Evolutionary conservation across 1,284 basidiomycete species (phyloP).

Genomic region (Melanopsichium pennsylvanicum): DNA sequence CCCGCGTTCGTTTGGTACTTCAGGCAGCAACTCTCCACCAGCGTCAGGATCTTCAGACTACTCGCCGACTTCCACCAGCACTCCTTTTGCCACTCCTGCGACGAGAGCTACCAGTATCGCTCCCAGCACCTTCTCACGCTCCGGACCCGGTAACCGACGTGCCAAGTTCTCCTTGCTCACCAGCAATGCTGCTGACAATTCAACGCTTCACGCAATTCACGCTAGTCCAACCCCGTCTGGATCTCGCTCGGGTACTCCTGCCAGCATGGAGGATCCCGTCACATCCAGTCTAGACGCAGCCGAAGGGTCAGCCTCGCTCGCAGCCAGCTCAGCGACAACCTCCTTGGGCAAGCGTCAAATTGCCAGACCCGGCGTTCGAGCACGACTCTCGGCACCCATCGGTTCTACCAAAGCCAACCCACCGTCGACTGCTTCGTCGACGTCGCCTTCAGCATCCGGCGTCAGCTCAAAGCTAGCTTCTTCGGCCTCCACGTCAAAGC

Average conservation of each 20-base stretch:
- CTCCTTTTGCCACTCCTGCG: conserved; percentile 42
- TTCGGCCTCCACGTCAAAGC: conserved; percentile 4
- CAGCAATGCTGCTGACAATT: conserved; percentile 21
- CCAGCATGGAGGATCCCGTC: conserved; percentile 27
- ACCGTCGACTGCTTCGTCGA: conserved; percentile 3
- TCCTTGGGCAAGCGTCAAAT: conserved; percentile 1
- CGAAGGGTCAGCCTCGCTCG: conserved; percentile 1
- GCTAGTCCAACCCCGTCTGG: conserved; percentile 39
- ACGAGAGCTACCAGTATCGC: conserved; percentile 42
- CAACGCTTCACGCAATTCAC: conserved; percentile 25
- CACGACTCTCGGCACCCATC: conserved; percentile 3
- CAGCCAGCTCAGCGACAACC: conserved; percentile 7
- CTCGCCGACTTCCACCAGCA: conserved; percentile 46
- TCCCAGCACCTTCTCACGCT: conserved; percentile 47
- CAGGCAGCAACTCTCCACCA: conserved; percentile 16
- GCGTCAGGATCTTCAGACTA: conserved; percentile 44
- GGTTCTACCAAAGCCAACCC: conserved; percentile 3
- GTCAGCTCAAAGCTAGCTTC: not conserved
- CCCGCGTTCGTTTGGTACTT: conserved; percentile 32
- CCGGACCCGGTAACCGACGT: conserved; percentile 44
- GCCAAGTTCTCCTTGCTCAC: conserved; percentile 35
- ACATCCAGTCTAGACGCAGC: conserved; percentile 4
- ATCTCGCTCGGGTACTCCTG: conserved; percentile 37
- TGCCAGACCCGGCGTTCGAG: conserved; percentile 10
- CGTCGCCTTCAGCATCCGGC: not conserved